Conservation (phyloP, 2,329 filamentous ascomycete genomes). For the Penicillium sp. region DNA sequence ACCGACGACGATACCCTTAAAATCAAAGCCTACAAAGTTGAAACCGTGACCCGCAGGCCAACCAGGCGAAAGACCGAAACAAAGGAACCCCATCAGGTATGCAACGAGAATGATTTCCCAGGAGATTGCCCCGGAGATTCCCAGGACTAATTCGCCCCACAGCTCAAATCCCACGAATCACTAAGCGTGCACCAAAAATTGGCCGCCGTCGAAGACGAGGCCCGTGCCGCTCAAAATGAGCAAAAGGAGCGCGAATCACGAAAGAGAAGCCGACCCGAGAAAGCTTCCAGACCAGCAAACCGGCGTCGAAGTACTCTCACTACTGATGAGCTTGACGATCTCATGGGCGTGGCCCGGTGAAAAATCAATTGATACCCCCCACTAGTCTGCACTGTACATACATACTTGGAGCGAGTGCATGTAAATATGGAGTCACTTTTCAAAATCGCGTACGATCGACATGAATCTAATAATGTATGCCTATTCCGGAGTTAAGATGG, state of each 20-base stretch:
- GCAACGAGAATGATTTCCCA: constrained; percentile 7
- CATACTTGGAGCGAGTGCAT: constrained; percentile 18
- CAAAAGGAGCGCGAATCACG: constrained; percentile 37
- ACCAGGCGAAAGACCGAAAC: constrained; percentile 30
- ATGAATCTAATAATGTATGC: constrained; percentile 1
- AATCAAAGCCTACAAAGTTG: constrained; percentile 36
- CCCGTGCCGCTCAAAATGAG: constrained; percentile 38
- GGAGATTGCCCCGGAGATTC: neutral
- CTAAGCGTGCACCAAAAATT: constrained; percentile 46
- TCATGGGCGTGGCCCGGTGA: constrained; percentile 35
- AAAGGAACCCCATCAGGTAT: constrained; percentile 34
- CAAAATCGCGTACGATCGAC: neutral
- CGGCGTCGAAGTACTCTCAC: constrained; percentile 47
- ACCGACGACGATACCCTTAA: constrained; percentile 37
- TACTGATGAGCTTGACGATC: constrained; percentile 45
- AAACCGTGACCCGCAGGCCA: constrained; percentile 31
- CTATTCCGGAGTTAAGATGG: constrained; percentile 3
- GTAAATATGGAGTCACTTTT: constrained; percentile 17
- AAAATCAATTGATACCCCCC: constrained; percentile 17
- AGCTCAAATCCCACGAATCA: constrained; percentile 21
- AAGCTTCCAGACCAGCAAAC: constrained; percentile 30
- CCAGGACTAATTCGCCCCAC: constrained; percentile 10
- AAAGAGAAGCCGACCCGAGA: constrained; percentile 37
- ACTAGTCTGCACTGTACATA: constrained; percentile 26
- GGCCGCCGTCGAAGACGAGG: constrained; percentile 45